phyloP scores from a whole-genome alignment of 257 asterid genomes.

The Datura wrightii region DNA sequence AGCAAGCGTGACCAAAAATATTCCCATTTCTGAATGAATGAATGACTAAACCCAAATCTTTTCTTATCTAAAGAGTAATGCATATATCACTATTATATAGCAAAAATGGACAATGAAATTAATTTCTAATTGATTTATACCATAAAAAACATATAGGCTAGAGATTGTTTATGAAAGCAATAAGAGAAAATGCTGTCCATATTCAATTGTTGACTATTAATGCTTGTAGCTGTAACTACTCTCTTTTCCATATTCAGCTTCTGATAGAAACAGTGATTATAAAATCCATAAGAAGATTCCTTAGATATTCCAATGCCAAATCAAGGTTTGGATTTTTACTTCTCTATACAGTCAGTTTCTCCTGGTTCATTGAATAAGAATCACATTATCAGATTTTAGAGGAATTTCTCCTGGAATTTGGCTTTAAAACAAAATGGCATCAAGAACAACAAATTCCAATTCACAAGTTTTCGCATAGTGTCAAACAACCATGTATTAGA shows the following conservation, averaged over 20 bases:
- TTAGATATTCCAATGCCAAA: neutral
- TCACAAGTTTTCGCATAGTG: constrained; percentile 6
- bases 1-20: neutral
- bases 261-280: neutral
- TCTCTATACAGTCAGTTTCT: neutral
- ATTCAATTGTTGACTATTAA: neutral
- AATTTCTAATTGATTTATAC: neutral
- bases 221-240: neutral
- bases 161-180: constrained; percentile 10
- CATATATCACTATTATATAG: neutral
- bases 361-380: neutral
- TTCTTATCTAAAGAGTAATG: neutral
- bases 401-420: constrained; percentile 13
- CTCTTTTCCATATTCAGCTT: neutral
- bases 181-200: neutral
- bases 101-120: neutral
- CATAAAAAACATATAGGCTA: neutral
- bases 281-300: neutral
- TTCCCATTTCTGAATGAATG: neutral
- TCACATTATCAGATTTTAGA: neutral
- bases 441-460: constrained; percentile 23
- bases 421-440: constrained; percentile 7
- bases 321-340: constrained; percentile 25
- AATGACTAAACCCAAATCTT: neutral
- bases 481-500: neutral